Base-by-base conservation (phyloP, 2,329 filamentous ascomycete species). In the Cladophialophora yegresii region DNA sequence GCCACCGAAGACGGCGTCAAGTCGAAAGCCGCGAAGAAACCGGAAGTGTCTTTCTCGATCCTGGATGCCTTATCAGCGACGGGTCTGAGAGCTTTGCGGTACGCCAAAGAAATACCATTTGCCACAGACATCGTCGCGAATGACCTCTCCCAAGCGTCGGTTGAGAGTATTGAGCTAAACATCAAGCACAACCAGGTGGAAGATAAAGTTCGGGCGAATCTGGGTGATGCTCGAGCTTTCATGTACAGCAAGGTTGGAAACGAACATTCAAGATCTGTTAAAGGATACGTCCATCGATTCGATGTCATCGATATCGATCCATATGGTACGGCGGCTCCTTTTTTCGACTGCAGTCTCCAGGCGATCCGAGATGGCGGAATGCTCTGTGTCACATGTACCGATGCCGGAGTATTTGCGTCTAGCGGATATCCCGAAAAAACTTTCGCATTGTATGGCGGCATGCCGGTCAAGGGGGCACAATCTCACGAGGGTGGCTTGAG, bases 251-350 rank as follows among this genome's bases (percentile, higher is more conserved):
- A 86, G 59, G 81, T 89, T 53, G 84, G 86, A 74, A 75, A 74
- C 58, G 73, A 70, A 73, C 71, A 51, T 74, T 78, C 60, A 70
- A 76, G 51, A 76, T 58, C 50, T 26, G 50, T 45, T 9, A 80
- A 65, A 73, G 78, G 63, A 71, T 71, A 75, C 62, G 66, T 76
- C 36, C 70, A 87, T 73, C 87, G 84, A 72, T 99, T 96, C 75
- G 91, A 98, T 76, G 93, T 97, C 23, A 95, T 99, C 68, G 95
- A 99, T 75, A 84, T 99, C 32, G 95, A 99, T 75, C 95, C 95
- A 0, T 99, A 99, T 72, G 95, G 95, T 49, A 96, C 92, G 0
- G 95, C 93, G 0, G 91, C 91, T 9, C 90, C 91, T 1, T 99
- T 99, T 76, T 84, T 99, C 60, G 95, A 99, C 74, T 88, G 91